Evolutionary conservation across 371 early-diverging fungal species (phyloP), one percentile per base, ranked within the genome.

Genomic region (Mucor piriformis): DNA sequence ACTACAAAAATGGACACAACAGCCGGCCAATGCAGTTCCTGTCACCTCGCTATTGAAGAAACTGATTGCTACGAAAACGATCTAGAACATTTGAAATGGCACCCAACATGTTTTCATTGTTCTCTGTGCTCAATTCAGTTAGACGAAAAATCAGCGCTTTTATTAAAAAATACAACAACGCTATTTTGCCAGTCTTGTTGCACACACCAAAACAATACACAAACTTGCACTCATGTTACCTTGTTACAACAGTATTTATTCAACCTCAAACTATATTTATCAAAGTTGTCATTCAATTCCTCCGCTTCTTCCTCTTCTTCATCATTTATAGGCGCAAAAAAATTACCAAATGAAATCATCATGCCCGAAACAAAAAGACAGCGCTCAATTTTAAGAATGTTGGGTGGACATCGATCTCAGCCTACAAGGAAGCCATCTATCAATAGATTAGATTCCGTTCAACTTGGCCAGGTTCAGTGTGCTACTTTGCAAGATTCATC

Each of bases 21-120:
- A 13, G 46, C 46, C 15, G 25, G 15, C 7, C 10, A 32, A 33
- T 24, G 33, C 18, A 37, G 10, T 49, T 13, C 46, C 23, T 67
- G 67, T 32, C 46, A 66, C 3, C 23, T 37, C 5, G 0, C 15
- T 3, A 57, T 66, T 11, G 21, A 44, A 32, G 42, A 63, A 12
- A 57, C 33, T 2, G 53, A 51, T 15, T 63, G 53, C 12, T 63
- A 57, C 32, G 20, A 16, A 43, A 42, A 34, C 15, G 10, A 13
- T 11, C 2, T 6, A 18, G 37, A 48, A 24, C 27, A 52, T 13
- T 20, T 35, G 15, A 40, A 50, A 25, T 95, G 94, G 94, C 95
- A 95, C 57, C 69, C 73, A n/a, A 64, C 69, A 48, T 95, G 95
- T 60, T 86, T 93, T 56, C 59, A 69, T n/a, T 95, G 95, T 68